phyloP scores from a whole-genome alignment of 305 asterid species.

The Plantago rigida region DNA sequence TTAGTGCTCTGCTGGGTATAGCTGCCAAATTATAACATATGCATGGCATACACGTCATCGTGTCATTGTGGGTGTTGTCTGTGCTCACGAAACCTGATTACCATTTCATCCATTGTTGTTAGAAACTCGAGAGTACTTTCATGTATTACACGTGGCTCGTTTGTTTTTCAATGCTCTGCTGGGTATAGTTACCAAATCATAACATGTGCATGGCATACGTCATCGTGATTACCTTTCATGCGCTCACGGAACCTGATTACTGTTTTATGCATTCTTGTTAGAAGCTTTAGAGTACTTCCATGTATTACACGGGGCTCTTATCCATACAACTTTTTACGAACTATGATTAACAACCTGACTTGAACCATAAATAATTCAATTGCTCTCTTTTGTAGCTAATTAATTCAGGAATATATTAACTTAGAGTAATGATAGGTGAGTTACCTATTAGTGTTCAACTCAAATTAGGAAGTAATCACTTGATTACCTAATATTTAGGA shows the following conservation, averaged over 20 bases:
- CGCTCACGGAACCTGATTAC: background rate
- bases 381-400: too few species aligned
- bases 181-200: background rate
- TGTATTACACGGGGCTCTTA: too few species aligned
- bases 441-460: too few species aligned
- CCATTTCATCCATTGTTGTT: background rate
- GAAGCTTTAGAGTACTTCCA: background rate
- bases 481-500: too few species aligned
- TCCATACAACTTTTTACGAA: too few species aligned
- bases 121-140: background rate
- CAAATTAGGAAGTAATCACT: too few species aligned
- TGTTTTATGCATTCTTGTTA: background rate
- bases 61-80: background rate
- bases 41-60: background rate
- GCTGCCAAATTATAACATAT: background rate
- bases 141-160: too few species aligned
- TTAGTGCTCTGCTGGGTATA: background rate
- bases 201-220: background rate
- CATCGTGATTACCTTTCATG: too few species aligned
- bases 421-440: too few species aligned
- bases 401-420: too few species aligned
- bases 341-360: too few species aligned
- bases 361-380: too few species aligned
- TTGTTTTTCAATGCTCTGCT: background rate
- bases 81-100: background rate